Conservation (phyloP, 441 rosid species). For the Syzygium malaccense region DNA sequence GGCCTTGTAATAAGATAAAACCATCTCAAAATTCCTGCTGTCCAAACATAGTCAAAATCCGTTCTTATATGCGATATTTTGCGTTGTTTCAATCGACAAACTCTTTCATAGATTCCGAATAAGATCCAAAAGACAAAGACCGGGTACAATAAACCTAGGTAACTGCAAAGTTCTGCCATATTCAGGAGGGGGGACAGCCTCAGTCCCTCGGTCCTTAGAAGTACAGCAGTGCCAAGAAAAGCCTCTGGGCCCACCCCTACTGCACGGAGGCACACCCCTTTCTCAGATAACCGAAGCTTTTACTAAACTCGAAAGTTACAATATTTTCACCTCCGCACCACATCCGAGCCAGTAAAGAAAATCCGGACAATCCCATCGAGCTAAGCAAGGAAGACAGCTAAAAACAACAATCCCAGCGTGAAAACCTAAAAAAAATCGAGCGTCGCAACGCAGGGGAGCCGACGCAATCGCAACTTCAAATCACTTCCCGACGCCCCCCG, state of each 20-base stretch:
- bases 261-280: background rate
- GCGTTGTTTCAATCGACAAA: background rate
- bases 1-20: background rate
- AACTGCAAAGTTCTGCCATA: background rate
- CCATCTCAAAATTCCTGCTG: background rate
- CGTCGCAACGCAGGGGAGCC: background rate
- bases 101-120: background rate
- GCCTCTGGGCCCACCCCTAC: background rate
- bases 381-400: background rate
- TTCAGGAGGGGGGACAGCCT: background rate
- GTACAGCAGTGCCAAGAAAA: background rate
- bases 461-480: background rate
- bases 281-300: background rate
- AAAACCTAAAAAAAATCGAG: background rate
- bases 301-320: background rate
- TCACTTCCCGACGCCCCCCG: background rate
- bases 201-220: background rate
- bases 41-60: background rate
- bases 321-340: background rate
- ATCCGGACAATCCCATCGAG: background rate
- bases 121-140: background rate
- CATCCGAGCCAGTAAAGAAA: background rate
- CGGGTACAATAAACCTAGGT: background rate
- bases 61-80: background rate
- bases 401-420: background rate